Evolutionary conservation across 2,329 filamentous ascomycete species (phyloP), one percentile per base, ranked within the genome.

Genomic region (Colletotrichum neosansevieriae): DNA sequence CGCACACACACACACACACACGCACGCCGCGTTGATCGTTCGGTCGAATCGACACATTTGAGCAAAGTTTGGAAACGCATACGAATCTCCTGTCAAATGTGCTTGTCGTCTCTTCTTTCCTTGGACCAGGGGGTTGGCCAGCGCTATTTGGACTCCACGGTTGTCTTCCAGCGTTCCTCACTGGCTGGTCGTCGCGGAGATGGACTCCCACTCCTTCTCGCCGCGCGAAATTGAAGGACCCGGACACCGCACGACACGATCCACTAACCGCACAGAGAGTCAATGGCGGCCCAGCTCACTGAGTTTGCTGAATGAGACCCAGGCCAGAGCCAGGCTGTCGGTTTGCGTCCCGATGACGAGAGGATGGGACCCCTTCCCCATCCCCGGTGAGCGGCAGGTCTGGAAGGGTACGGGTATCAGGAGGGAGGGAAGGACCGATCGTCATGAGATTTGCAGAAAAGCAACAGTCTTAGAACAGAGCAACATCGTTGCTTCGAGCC

Each of bases 201-300:
- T 68, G 65, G 58, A 51, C 36, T 51, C 17, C 49, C 36, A 24
- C 21, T 21, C 21, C 21, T 21, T 21, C 36, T 29, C 50, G 34
- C 54, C 63, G 60, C 60, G 60, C 32, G 53, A 68, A 64, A 68
- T 68, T 58, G 36, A 45, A 65, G 65, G 65, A 64, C 54, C 54
- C 60, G 60, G 65, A 29, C 53, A 45, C 60, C 54, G 60, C 60
- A 42, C 53, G 54, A 44, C 61, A 13, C 53, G 54, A 44, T 49
- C 60, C 65, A 68, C 65, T 13, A 36, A 6, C 21, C 49, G 34
- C 10, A 17, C 45, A n/a, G 7, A 29, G 13, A 50, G 21, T 24
- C 24, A 38, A 5, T 38, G 36, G 36, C 57, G 36, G 36, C 57
- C 29, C 51, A 34, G 38, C 29, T 38, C 53, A 47, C 53, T 29